Conservation (phyloP, 495 filamentous ascomycete species). For the Neurospora sp. region DNA sequence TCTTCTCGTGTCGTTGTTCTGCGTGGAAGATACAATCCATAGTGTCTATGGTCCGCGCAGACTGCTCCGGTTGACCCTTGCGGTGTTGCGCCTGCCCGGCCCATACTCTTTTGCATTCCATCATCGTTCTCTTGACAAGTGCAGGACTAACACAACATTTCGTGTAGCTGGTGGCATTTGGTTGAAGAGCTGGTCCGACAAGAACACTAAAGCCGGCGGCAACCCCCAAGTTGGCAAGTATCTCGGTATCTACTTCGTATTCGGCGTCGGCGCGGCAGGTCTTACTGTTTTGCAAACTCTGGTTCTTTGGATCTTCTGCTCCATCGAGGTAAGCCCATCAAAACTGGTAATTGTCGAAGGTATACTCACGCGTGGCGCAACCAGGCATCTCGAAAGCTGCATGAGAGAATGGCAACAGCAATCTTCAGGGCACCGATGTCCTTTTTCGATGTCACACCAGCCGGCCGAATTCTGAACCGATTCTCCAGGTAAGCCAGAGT, state of each 20-base stretch:
- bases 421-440: slow-evolving; percentile 98
- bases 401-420: slow-evolving; percentile 95
- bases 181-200: slow-evolving; percentile 87
- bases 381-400: slow-evolving; percentile 84
- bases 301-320: slow-evolving; percentile 98
- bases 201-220: slow-evolving; percentile 51
- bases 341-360: background rate
- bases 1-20: background rate
- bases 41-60: background rate
- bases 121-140: background rate
- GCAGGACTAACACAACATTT: background rate
- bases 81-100: background rate
- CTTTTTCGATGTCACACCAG: slow-evolving; percentile 98
- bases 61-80: background rate
- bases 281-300: slow-evolving; percentile 87
- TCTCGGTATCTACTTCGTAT: slow-evolving; percentile 87
- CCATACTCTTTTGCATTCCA: background rate
- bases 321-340: slow-evolving; percentile 64
- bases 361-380: slow-evolving; percentile 12
- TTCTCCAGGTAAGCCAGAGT: slow-evolving; percentile 66
- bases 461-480: slow-evolving; percentile 89
- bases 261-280: slow-evolving; percentile 79
- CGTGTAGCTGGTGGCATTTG: slow-evolving; percentile 63
- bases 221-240: slow-evolving; percentile 79
- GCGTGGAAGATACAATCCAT: background rate